Base-by-base conservation (phyloP, 1,284 basidiomycete species). In the Xerocomus amazonicus region DNA sequence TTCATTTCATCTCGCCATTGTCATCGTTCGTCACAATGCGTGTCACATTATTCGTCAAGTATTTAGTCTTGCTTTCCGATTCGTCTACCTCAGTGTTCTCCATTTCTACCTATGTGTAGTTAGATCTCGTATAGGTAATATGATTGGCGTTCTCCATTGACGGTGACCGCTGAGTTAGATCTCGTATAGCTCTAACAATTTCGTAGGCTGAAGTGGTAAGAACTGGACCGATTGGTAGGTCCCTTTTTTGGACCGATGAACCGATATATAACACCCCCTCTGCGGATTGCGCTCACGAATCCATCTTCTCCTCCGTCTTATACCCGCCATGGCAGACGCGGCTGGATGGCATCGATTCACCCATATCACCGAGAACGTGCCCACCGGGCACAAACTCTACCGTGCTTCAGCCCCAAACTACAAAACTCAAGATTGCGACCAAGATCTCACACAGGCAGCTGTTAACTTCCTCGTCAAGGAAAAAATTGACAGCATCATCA, bases 391-490 rank as follows among this genome's bases (percentile, higher is more conserved):
- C 27, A 51, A 43, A 16, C 55, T 56, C 19, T 51, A 58, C 32
- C 55, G 56, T 35, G 34, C 55, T 19, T 58, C 55, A 1, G 39
- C 56, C 9, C 53, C 55, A 27, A 48, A 45, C 42, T 58, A 56
- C 35, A 37, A 26, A 6, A 14, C 2, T n/a, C 16, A 19, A 29
- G 51, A 56, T 19, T 27, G 27, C 0, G 40, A 47, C 16, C 52
- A 58, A 44, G 6, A 47, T 23, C 48, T 56, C 29, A 44, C 52
- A 9, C 52, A 55, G 10, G 35, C 5, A 35, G 52, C 48, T 0
- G 48, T 58, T n/a, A 9, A 55, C 27, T 57, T 48, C 17, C 56
- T 57, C 27, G 40, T 51, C 37, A 48, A 28, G 32, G 42, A 55
- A 38, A 40, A 43, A 8, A 48, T 56, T 35, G 16, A 56, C 14